Evolutionary conservation across 2,329 filamentous ascomycete genomes (phyloP), one percentile per base, ranked within the genome.

Genomic region (Penicillium sp.): DNA sequence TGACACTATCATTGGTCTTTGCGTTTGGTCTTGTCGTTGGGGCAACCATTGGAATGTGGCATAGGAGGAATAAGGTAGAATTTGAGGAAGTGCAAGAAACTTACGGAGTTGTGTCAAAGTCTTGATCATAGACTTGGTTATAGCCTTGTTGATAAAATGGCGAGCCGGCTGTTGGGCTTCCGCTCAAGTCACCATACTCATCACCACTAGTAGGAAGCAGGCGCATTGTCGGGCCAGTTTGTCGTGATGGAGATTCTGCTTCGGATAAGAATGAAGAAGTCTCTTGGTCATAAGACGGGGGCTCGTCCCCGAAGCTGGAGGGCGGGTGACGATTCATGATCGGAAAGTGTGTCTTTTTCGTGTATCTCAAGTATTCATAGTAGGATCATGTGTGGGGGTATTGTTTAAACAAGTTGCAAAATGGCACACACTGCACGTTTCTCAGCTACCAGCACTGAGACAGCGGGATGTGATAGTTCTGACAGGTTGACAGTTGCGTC

Each of bases 221-320:
- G 37, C 78, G 74, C 76, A 81, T 77, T 0, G 79, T 78, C 9
- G 75, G 68, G 25, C 72, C 71, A 66, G 75, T 72, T 13, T 69
- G 70, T 43, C 70, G 67, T 31, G 63, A 25, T 35, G 69, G 67
- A 27, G 72, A 71, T 37, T 73, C 64, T 50, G 66, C 57, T 26
- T 72, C 67, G 48, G 71, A 66, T 55, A 74, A 57, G 50, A 68
- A 68, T 13, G 71, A 69, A 13, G 62, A 44, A 51, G 71, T 55
- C 58, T 75, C 67, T 43, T 73, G 61, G 44, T 63, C 54, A 62
- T 79, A 79, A 6, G 74, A 71, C 23, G 78, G 77, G 25, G 77
- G 77, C 51, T 75, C 75, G n/a, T 79, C 77, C 47, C 71, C 69
- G 52, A 78, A 78, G 55, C 63, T 68, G 31, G 62, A 64, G 44